These are phyloP conservation scores for Kodamaea laetipori DNA, from an alignment of 805 yeast genomes.

Conservation along the genomic window DNA sequence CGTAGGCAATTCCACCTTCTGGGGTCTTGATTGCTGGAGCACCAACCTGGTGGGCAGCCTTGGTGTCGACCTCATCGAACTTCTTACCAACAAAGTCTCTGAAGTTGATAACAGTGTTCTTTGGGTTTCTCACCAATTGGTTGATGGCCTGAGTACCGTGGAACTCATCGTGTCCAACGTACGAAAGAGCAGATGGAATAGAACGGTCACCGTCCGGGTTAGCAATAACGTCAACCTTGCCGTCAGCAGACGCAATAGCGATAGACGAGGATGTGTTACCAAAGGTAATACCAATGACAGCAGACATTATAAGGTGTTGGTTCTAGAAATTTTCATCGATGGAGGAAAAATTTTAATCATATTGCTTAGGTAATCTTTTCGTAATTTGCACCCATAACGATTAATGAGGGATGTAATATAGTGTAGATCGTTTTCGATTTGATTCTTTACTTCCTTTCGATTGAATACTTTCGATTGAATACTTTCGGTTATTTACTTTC, in stretches of 20 bases:
- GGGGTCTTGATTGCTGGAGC: slow-evolving; percentile 58
- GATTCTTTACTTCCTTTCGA: too few relatives aligned
- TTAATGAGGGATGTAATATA: too few relatives aligned
- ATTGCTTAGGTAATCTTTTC: background rate
- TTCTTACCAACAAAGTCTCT: slow-evolving; percentile 87
- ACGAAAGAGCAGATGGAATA: slow-evolving; percentile 89
- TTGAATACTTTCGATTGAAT: too few relatives aligned
- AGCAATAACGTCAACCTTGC: slow-evolving; percentile 95
- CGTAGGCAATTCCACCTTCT: slow-evolving; percentile 70
- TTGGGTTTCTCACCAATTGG: slow-evolving; percentile 88
- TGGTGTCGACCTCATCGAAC: slow-evolving; percentile 67
- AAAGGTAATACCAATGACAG: slow-evolving; percentile 89
- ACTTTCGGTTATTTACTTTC: too few relatives aligned
- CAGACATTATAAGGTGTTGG: slow-evolving; percentile 30
- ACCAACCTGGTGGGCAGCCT: slow-evolving; percentile 54
- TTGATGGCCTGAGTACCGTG: slow-evolving; percentile 96
- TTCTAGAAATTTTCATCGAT: slow-evolving; percentile 5
- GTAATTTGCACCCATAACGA: too few relatives aligned
- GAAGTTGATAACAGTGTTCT: slow-evolving; percentile 84
- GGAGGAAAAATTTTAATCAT: slow-evolving; percentile 1
- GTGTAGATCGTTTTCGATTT: too few relatives aligned
- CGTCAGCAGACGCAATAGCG: slow-evolving; percentile 82
- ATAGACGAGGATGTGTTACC: slow-evolving; percentile 96
- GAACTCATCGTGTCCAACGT: slow-evolving; percentile 92
- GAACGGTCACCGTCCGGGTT: slow-evolving; percentile 99